Base-by-base conservation (phyloP, 495 filamentous ascomycete species). In the Podospora tetraspora region DNA sequence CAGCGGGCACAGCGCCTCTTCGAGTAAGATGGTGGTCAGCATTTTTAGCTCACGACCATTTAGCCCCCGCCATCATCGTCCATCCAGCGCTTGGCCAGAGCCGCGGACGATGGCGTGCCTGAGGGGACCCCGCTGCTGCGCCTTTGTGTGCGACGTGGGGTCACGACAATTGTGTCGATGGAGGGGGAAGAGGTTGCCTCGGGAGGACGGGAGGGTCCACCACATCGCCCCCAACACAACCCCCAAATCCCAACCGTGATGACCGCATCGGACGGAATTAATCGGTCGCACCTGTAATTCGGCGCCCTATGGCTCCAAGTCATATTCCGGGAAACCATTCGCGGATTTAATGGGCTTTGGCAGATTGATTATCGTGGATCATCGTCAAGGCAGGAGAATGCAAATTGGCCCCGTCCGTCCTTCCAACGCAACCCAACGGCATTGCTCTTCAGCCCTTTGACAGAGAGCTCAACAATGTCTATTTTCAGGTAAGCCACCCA, bases 401-500 rank as follows among this genome's bases (percentile, higher is more conserved):
- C 43, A 52, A 52, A 52, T 52, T 52, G 43, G 43, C 19, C 43
- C 43, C 16, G 43, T 52, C 43, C 43, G 43, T 52, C 43, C 43
- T 34, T 52, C 43, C 43, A 52, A 52, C 43, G 43, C 43, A 52
- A 52, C 22, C 5, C 24, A 60, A 60, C 22, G 3, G 27, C 23
- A 60, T 16, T 22, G 27, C 27, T 34, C 30, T 19, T 64, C 43
- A 43, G 16, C 43, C 43, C 25, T 19, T 43, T 43, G 34, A 16
- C 4, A 43, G 34, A 43, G 34, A 43, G 34, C 34, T 43, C 13
- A 1, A 43, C 3, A 43, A 71, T 71, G 70, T 68, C 70, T 23
- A 68, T 71, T 37, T 71, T 71, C 57, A 63, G 66, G 70, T 59
- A 69, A 66, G 70, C 25, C 24, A 25, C 37, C 52, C 19, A 52